Conservation (phyloP, 345 rosid genomes). For the Citrus reticulata region DNA sequence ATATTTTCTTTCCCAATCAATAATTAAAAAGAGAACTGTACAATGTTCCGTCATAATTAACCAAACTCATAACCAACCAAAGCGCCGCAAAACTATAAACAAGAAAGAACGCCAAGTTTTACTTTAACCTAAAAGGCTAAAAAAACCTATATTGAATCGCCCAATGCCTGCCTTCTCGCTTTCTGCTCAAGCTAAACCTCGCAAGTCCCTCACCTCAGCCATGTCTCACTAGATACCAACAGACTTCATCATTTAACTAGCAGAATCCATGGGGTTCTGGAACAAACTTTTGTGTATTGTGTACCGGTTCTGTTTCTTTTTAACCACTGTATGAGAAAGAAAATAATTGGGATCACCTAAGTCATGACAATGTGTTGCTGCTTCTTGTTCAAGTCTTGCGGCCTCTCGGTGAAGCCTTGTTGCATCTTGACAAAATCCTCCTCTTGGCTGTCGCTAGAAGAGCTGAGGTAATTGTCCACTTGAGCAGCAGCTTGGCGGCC, state of each 20-base stretch:
- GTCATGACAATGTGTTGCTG: conserved; percentile 41
- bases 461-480: conserved; percentile 63
- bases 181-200: background rate
- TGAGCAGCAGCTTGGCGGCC: conserved; percentile 95
- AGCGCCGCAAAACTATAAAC: conserved; percentile 15
- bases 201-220: no score
- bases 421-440: conserved; percentile 10
- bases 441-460: conserved; percentile 15
- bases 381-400: conserved; percentile 28
- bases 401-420: conserved; percentile 23
- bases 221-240: no score
- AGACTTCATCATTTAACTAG: background rate
- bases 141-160: background rate
- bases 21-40: conserved; percentile 34
- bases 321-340: background rate
- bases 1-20: conserved; percentile 4
- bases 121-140: background rate
- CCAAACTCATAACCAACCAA: conserved; percentile 6
- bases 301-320: conserved; percentile 8
- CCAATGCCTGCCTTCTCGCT: background rate
- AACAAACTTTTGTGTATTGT: background rate
- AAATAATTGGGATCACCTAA: conserved; percentile 10
- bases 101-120: background rate
- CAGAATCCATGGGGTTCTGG: background rate
- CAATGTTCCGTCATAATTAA: conserved; percentile 32